These are phyloP conservation scores for Sphagnum tenellum DNA, from an alignment of 225 moss, liverwort and hornwort species.

Conservation along the genomic window DNA sequence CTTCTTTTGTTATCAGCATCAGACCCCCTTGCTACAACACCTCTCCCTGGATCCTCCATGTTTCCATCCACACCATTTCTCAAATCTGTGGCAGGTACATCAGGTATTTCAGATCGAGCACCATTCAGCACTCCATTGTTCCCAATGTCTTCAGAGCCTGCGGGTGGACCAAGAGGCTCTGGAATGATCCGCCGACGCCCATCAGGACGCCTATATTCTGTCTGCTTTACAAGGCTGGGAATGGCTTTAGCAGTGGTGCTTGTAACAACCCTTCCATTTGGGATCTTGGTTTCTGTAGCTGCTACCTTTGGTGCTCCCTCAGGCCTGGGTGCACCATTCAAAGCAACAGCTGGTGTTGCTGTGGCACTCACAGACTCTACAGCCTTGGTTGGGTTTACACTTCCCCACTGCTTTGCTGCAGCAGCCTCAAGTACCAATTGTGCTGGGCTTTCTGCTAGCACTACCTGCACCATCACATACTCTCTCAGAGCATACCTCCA, in stretches of 20 bases:
- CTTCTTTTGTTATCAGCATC: constrained; percentile 31
- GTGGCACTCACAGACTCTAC: constrained; percentile 7
- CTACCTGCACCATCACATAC: constrained; percentile 22
- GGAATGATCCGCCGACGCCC: constrained; percentile 93
- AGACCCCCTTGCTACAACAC: constrained; percentile 4
- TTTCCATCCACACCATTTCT: constrained; percentile 32
- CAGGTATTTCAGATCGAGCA: constrained; percentile 21
- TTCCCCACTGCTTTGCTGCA: constrained; percentile 70
- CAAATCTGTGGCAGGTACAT: constrained; percentile 15
- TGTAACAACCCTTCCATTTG: constrained; percentile 47
- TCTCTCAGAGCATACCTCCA: background rate
- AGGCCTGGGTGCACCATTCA: constrained; percentile 30
- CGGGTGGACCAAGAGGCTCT: constrained; percentile 73
- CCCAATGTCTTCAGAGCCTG: constrained; percentile 44
- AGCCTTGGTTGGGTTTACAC: constrained; percentile 26
- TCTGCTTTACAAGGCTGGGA: constrained; percentile 69
- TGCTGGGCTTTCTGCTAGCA: constrained; percentile 84
- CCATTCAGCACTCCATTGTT: constrained; percentile 37
- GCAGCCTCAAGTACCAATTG: constrained; percentile 76
- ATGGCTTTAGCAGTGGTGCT: constrained; percentile 21
- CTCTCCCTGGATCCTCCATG: constrained; percentile 9
- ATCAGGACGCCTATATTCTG: constrained; percentile 95
- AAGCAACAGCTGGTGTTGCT: constrained; percentile 16
- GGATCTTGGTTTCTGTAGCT: constrained; percentile 18
- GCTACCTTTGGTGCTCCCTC: constrained; percentile 30